A percentile compares a stretch with the other conserved stretches of the same genome.
Conservation (phyloP, 169 alveolate genomes). For the Cryptosporidium bovis region DNA sequence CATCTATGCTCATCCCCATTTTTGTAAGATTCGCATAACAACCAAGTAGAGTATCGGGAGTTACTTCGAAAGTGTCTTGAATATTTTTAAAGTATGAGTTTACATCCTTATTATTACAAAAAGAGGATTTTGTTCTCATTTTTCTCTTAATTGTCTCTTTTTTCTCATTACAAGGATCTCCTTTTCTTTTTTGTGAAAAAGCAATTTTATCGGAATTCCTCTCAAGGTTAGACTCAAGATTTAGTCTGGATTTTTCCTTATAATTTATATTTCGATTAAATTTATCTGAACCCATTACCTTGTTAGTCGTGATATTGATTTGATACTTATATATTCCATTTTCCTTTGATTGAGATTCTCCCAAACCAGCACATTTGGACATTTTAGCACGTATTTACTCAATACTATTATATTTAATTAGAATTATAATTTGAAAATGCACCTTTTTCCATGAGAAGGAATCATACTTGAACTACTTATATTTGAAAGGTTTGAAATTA, state of each 20-base stretch:
- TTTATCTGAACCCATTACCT: not conserved
- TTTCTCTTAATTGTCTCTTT: too few relatives aligned
- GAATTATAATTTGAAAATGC: not conserved
- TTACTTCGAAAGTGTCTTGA: slow-evolving; percentile 1
- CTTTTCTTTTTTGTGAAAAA: too few relatives aligned
- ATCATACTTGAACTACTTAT: not conserved
- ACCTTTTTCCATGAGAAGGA: not conserved
- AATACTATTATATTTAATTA: slow-evolving; percentile 17
- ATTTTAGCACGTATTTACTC: slow-evolving; percentile 15
- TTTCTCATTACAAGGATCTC: too few relatives aligned
- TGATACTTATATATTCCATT: not conserved
- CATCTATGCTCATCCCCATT: slow-evolving; percentile 47
- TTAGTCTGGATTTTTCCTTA: too few relatives aligned
- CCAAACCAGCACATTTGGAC: slow-evolving; percentile 57
- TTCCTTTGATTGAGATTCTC: not conserved
- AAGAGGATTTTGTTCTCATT: too few relatives aligned
- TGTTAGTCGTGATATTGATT: not conserved
- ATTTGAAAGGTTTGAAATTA: slow-evolving; percentile 1
- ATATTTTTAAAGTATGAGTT: too few relatives aligned
- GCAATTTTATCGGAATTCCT: too few relatives aligned
- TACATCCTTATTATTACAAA: too few relatives aligned
- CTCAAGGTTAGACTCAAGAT: too few relatives aligned
- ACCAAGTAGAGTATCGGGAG: slow-evolving; percentile 51
- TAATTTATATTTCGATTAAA: too few relatives aligned
- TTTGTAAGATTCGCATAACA: slow-evolving; percentile 57